Percentiles rank a stretch among this genome's conserved stretches.
Conservation (phyloP, 108 stramenopile species). For the Craspedostauros australis region DNA sequence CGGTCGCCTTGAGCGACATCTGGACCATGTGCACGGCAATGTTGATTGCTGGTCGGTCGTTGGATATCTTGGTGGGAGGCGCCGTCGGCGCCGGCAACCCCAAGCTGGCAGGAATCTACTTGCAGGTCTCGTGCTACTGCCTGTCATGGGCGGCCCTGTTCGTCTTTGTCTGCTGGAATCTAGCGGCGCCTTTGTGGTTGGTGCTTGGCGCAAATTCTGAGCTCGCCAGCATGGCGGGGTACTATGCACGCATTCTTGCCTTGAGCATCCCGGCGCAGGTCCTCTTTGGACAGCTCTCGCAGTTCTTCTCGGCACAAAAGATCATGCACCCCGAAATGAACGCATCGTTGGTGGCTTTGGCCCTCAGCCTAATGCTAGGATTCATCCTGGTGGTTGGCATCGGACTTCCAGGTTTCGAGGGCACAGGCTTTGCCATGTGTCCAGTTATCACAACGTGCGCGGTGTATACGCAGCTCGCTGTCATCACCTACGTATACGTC, state of each 20-base stretch:
- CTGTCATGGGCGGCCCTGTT: constrained; percentile 31
- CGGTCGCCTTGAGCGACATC: constrained; percentile 64
- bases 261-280: constrained; percentile 57
- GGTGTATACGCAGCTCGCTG: constrained; percentile 46
- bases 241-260: constrained; percentile 57
- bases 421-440: constrained; percentile 72
- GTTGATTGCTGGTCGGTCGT: constrained; percentile 33
- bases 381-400: constrained; percentile 73
- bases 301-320: constrained; percentile 74
- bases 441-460: constrained; percentile 64
- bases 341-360: constrained; percentile 46
- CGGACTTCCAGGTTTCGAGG: constrained; percentile 51
- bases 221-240: constrained; percentile 56
- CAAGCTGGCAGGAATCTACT: constrained; percentile 50
- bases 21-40: constrained; percentile 64
- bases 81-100: constrained; percentile 53
- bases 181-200: constrained; percentile 53
- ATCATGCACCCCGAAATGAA: constrained; percentile 72
- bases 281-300: constrained; percentile 53
- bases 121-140: constrained; percentile 52
- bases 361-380: constrained; percentile 59
- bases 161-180: constrained; percentile 57
- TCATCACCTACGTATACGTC: constrained; percentile 40
- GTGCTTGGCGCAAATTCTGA: constrained; percentile 41
- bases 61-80: constrained; percentile 33